These are phyloP conservation scores for Colletotrichum limetticola DNA, from an alignment of 2,329 filamentous ascomycete genomes.

Conservation along the genomic window DNA sequence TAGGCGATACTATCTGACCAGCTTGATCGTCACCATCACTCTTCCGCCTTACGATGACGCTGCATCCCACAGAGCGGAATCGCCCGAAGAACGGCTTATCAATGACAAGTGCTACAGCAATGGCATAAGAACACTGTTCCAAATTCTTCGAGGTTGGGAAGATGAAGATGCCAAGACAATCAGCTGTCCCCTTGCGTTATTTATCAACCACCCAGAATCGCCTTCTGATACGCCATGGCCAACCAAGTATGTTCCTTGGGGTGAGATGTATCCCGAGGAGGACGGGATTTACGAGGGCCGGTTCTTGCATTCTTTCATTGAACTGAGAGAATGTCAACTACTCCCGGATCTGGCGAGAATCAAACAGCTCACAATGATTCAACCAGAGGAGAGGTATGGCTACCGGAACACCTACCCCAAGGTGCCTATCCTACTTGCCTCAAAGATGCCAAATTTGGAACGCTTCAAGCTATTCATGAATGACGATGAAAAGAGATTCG, in stretches of 20 bases:
- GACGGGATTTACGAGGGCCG: not conserved
- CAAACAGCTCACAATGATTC: not conserved
- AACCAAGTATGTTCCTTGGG: not conserved
- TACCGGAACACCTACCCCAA: not conserved
- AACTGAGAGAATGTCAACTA: not conserved
- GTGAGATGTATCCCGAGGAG: not conserved
- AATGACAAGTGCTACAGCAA: not conserved
- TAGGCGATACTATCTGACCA: not conserved
- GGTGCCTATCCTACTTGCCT: not conserved
- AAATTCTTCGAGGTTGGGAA: not conserved
- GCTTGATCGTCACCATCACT: not conserved
- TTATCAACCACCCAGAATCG: slow-evolving; percentile 1
- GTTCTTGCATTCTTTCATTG: slow-evolving; percentile 2
- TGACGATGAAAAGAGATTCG: not conserved
- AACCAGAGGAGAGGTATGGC: not conserved
- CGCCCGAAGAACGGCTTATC: not conserved
- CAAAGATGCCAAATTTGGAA: slow-evolving; percentile 3
- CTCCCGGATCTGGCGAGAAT: not conserved
- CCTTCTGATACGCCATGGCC: not conserved
- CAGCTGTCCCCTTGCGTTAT: not conserved
- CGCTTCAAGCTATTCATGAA: not conserved
- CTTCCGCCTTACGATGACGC: not conserved
- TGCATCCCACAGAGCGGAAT: not conserved
- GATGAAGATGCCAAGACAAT: not conserved
- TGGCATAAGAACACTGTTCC: not conserved